phyloP scores from a whole-genome alignment of 352 stramenopile species.

The Pythium utonaiense region DNA sequence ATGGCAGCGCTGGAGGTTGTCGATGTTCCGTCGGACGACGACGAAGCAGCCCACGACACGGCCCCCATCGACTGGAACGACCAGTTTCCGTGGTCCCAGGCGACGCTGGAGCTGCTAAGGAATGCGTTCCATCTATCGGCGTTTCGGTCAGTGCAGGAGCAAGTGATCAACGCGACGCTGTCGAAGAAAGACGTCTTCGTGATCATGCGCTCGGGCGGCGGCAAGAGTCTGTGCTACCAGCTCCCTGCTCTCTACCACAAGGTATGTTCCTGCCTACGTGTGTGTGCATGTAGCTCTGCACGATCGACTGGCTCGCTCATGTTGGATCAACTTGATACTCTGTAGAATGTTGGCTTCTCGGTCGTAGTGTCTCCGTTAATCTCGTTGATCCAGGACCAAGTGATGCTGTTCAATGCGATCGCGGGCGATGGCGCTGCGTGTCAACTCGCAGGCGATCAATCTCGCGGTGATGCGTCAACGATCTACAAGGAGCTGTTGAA shows the following conservation, averaged over 20 bases:
- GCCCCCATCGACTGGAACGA: conserved; percentile 32
- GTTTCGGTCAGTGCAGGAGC: conserved; percentile 89
- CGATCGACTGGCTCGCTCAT: too few species aligned
- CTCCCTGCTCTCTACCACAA: conserved; percentile 72
- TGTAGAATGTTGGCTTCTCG: conserved; percentile 63
- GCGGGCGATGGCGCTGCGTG: conserved; percentile 46
- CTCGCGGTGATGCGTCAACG: conserved; percentile 41
- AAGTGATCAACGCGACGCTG: conserved; percentile 91
- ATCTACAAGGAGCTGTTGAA: conserved; percentile 87
- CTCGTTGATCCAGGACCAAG: conserved; percentile 92
- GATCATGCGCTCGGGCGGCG: conserved; percentile 89
- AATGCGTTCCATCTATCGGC: conserved; percentile 61
- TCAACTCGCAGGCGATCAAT: conserved; percentile 53
- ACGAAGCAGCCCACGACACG: background rate
- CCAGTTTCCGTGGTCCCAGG: conserved; percentile 39
- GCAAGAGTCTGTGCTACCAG: conserved; percentile 90
- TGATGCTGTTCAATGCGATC: conserved; percentile 78
- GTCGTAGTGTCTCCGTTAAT: conserved; percentile 92
- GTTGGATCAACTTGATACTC: too few species aligned
- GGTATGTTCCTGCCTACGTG: too few species aligned
- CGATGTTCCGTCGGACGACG: background rate
- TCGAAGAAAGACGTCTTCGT: conserved; percentile 88
- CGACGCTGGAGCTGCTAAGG: conserved; percentile 1
- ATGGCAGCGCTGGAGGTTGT: conserved; percentile 21
- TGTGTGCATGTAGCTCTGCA: too few species aligned